Evolutionary conservation across 1,284 basidiomycete genomes (phyloP), one percentile per base, ranked within the genome.

Genomic region (Tilletia caries): DNA sequence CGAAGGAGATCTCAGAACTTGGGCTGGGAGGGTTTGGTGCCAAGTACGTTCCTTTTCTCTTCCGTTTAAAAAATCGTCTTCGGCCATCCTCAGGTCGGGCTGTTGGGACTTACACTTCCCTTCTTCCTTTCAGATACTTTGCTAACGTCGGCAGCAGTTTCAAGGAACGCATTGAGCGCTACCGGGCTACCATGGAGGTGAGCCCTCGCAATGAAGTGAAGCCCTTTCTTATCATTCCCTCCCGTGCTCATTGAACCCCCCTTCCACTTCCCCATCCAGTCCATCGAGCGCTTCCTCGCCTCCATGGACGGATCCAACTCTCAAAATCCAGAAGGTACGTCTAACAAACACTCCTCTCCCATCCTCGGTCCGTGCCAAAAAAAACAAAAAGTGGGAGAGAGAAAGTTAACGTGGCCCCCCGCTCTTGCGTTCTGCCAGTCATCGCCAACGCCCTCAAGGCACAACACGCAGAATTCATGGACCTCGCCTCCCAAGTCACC

Each of bases 381-480:
- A 73, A 25, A 20, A 54, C 54, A n/a, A n/a, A n/a, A n/a, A n/a
- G n/a, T n/a, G n/a, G n/a, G n/a, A n/a, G n/a, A n/a, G n/a, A n/a
- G n/a, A n/a, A n/a, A n/a, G n/a, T n/a, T n/a, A n/a, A n/a, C n/a
- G n/a, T n/a, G n/a, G n/a, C n/a, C n/a, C n/a, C n/a, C n/a, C n/a
- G n/a, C n/a, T n/a, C n/a, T n/a, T n/a, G n/a, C n/a, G n/a, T n/a
- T n/a, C n/a, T n/a, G n/a, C n/a, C 64, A 68, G 71, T 72, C 3
- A 83, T 83, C 52, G 72, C 73, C 15, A 76, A 82, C 52, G 74
- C 75, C 3, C 80, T 83, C 65, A 74, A 76, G 4, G 72, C 77
- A 2, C 82, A 83, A 65, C 80, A 83, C 60, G 68, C 74, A 13
- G 74, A 72, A 25, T 82, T 83, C 60, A 82, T 83, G 80, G 72